Evolutionary conservation across 78 protist species (phyloP), one percentile per base, ranked within the genome.

Genomic region (Anaeramoeba flamelloides): DNA sequence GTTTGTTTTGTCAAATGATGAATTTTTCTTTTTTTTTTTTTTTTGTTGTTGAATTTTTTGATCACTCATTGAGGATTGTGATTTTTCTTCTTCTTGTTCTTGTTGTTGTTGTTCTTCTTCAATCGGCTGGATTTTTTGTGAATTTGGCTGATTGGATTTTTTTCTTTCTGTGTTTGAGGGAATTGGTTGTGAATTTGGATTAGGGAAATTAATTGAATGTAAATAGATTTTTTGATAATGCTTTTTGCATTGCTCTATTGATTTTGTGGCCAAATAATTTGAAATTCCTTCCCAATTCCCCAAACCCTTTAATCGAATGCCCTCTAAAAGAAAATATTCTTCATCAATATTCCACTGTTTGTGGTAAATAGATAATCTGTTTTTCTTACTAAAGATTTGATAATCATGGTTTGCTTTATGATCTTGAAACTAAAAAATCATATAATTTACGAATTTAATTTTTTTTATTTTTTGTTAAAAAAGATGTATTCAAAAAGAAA

Each of bases 231-330:
- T 79, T 4, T 78, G 31, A 82, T 83, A 83, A 74, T 83, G 85
- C 37, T 77, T 8, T 36, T 77, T 84, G 85, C 85, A 83, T 81
- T 83, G 65, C 32, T 79, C 83, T 81, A 81, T 82, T 34, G 32
- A 17, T 32, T 83, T 83, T 83, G 85, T 83, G 36, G 36, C 85
- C 36, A 83, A 4, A 37, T 83, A 84, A 81, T 8, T 84, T 4
- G 85, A 32, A 32, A 83, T 8, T 39, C 82, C 85, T 17, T 26
- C 4, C 85, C 85, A 83, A 38, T 83, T 83, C 8, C 85, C 85
- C 4, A 83, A 8, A 22, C 85, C 85, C 31, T 33, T 81, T 17
- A 74, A 17, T 81, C 82, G 82, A 82, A 83, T 77, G 33, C 85
- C 85, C 17, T 83, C 85, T 31, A 83, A 8, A 4, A 83, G 74